Evolutionary conservation across 2,329 filamentous ascomycete species (phyloP).

Genomic region (Fusarium sublunatum): DNA sequence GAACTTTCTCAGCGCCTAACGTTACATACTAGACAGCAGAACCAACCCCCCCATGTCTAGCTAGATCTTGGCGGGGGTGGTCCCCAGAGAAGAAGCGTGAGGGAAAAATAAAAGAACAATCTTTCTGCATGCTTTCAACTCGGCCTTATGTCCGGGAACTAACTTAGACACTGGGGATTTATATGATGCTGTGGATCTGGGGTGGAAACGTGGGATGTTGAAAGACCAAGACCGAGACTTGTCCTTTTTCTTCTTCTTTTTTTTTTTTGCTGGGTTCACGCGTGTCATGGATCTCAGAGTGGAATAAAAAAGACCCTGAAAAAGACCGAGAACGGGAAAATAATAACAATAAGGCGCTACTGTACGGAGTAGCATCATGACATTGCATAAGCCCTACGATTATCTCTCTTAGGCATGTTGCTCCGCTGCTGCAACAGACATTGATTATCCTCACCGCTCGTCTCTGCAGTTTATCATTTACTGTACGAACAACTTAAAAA

Average conservation of each 20-base stretch:
- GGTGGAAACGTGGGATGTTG: constrained; percentile 29
- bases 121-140: constrained; percentile 8
- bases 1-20: constrained; percentile 3
- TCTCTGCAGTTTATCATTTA: constrained; percentile 1
- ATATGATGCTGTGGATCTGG: constrained; percentile 31
- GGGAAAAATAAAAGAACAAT: constrained; percentile 29
- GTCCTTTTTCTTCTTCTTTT: not conserved
- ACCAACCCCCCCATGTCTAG: not conserved
- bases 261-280: not conserved
- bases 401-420: constrained; percentile 9
- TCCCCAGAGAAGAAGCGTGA: constrained; percentile 26
- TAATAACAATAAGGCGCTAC: constrained; percentile 1
- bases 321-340: constrained; percentile 8
- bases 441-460: constrained; percentile 22
- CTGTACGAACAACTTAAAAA: no score
- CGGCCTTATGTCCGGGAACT: constrained; percentile 33
- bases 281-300: not conserved
- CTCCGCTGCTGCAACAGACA: constrained; percentile 20
- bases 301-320: constrained; percentile 20
- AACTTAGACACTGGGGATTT: constrained; percentile 12
- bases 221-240: not conserved
- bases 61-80: constrained; percentile 16
- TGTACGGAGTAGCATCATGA: not conserved
- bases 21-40: constrained; percentile 4
- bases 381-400: constrained; percentile 24